Evolutionary conservation across 176 grass and related monocot genomes (phyloP), one percentile per base, ranked within the genome.

Genomic region (Musa schizocarpa): DNA sequence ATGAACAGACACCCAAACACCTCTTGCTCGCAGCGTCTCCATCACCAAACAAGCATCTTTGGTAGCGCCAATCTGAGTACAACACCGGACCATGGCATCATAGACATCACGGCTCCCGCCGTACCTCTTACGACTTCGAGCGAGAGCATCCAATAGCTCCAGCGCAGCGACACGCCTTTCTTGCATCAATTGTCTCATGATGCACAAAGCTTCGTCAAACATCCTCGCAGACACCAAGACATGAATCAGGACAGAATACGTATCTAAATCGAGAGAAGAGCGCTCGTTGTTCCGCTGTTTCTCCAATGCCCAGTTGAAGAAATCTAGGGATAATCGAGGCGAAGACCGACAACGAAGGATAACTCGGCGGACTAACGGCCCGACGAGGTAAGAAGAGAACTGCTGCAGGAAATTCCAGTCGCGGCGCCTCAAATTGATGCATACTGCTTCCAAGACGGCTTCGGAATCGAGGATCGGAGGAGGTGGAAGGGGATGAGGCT

Each of bases 11-110:
- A 80, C 68, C 68, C 78, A 51, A 21, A 72, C 55, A 27, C 34
- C 78, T 62, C 43, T 71, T 19, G 11, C 19, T 52, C 78, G 54
- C 34, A 80, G 29, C 56, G n/a, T 80, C 55, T 63, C 54, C 10
- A 80, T 80, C 78, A 80, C 54, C 54, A 80, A 62, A 55, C 24
- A 53, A 25, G 68, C 78, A 63, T 80, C 68, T 25, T 61, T 50
- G 9, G 53, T 34, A 0, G 68, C 55, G 48, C 78, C 78, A 80
- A 80, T 63, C 34, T 80, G 78, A 12, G 78, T 80, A 34, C 78
- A 80, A 51, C 68, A 11, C 68, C 78, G 53, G 52, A 80, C 56
- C 24, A 80, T 11, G 17, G 78, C 68, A 53, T 80, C 78, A 21
- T 72, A 80, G 63, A 52, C 78, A 68, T 53, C 76, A n/a, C 64